A percentile compares a stretch with the other conserved stretches of the same genome.
phyloP scores from a whole-genome alignment of 441 rosid species.

The Pelargonium australe region DNA sequence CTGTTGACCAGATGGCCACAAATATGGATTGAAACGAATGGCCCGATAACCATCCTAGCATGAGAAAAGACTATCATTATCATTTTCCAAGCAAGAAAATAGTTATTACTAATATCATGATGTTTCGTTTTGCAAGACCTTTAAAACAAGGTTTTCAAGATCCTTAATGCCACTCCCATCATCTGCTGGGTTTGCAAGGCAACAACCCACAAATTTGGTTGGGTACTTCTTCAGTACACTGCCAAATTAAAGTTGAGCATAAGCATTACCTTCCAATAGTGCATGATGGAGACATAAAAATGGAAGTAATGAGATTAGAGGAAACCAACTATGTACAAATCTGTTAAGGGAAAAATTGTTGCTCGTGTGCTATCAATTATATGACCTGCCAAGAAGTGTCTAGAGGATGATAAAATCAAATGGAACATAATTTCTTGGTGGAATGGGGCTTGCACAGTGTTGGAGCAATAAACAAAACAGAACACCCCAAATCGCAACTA shows the following conservation, averaged over 20 bases:
- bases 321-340: slow-evolving; percentile 6
- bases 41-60: slow-evolving; percentile 74
- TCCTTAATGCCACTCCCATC: slow-evolving; percentile 68
- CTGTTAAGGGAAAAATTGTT: not conserved
- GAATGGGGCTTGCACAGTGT: not conserved
- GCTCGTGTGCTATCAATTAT: not conserved
- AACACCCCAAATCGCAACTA: not conserved
- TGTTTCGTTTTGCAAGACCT: slow-evolving; percentile 37
- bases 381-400: not conserved
- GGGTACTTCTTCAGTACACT: slow-evolving; percentile 75
- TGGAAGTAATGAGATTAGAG: slow-evolving; percentile 5
- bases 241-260: slow-evolving; percentile 19
- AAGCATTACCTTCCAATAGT: slow-evolving; percentile 4
- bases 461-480: not conserved
- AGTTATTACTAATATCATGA: slow-evolving; percentile 13
- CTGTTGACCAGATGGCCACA: slow-evolving; percentile 86
- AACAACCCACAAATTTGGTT: slow-evolving; percentile 74
- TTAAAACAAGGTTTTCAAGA: slow-evolving; percentile 68
- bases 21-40: slow-evolving; percentile 84
- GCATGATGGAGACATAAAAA: slow-evolving; percentile 4
- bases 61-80: slow-evolving; percentile 18
- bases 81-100: slow-evolving; percentile 6
- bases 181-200: slow-evolving; percentile 91
- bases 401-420: not conserved
- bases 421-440: not conserved